Evolutionary conservation across 1,284 basidiomycete species (phyloP), one percentile per base, ranked within the genome.

Genomic region (Sphaerobolus stellatus): DNA sequence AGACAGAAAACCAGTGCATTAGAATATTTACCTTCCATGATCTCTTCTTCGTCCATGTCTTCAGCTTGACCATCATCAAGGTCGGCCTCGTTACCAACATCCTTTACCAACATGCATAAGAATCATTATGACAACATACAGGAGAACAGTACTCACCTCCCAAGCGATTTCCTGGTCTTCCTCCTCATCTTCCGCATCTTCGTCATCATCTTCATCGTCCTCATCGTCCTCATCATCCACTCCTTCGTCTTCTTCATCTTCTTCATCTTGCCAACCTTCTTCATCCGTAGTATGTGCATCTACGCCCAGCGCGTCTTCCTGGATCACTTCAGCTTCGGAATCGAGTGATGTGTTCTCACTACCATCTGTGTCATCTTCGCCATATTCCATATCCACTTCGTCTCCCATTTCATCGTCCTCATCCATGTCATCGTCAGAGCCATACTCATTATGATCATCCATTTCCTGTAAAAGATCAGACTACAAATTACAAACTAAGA

Each of bases 371-470:
- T 58, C 62, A 34, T 88, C 87, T 43, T 92, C 88, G 7, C 80
- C 90, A 57, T 86, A 91, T 43, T 93, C 91, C 81, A 94, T 92
- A 54, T 94, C 92, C 27, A 90, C 88, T 56, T 92, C 90, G 52
- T 88, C 89, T 16, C 86, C 88, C 8, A 86, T 88, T 13, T 86
- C 90, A 34, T 85, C 88, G 54, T 87, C 88, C 30, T 89, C 90
- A 51, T 87, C 88, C 78, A 91, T 89, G 50, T 86, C 90, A 52
- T 89, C 88, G 40, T 88, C 88, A 24, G 80, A 78, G 54, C 82
- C 70, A 57, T 80, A 72, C 46, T 67, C 64, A 36, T 64, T 62
- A 20, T 64, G 66, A 41, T 71, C 72, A 52, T 71, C 90, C 86
- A 92, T 91, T 66, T 91, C 89, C 90, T 92, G 59, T 29, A 40